phyloP scores from a whole-genome alignment of 805 yeast genomes.

The Suhomyces vadensis region DNA sequence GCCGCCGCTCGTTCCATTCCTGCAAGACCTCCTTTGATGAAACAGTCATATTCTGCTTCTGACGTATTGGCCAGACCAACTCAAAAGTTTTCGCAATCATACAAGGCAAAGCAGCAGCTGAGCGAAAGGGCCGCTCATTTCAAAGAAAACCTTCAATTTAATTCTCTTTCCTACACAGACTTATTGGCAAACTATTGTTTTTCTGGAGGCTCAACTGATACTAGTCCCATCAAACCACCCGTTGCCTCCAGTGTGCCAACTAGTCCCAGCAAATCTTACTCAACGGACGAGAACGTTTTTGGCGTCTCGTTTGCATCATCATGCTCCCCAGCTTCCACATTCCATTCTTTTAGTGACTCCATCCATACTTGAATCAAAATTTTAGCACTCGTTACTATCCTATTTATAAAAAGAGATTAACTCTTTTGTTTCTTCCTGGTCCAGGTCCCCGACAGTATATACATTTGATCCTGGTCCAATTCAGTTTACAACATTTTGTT shows the following conservation, averaged over 20 bases:
- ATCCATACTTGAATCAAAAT: slow-evolving; percentile 27
- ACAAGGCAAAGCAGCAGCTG: slow-evolving; percentile 16
- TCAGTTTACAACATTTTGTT: background rate
- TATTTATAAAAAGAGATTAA: background rate
- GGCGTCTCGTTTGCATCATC: slow-evolving; percentile 12
- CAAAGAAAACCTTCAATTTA: slow-evolving; percentile 18
- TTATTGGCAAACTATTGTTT: slow-evolving; percentile 39
- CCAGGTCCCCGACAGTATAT: background rate
- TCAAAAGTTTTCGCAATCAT: slow-evolving; percentile 32
- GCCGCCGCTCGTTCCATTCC: background rate
- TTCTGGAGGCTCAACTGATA: slow-evolving; percentile 23
- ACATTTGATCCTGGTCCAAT: background rate
- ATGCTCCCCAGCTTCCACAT: slow-evolving; percentile 32
- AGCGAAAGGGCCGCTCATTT: slow-evolving; percentile 1
- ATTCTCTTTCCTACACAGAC: slow-evolving; percentile 32
- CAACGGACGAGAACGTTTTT: slow-evolving; percentile 8
- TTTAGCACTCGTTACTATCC: background rate
- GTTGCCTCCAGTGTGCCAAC: slow-evolving; percentile 4
- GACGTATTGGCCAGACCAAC: slow-evolving; percentile 17
- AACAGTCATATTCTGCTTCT: slow-evolving; percentile 19
- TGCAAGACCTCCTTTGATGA: slow-evolving; percentile 20
- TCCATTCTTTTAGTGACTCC: slow-evolving; percentile 36
- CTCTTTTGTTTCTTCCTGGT: background rate
- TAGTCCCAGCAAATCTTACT: background rate
- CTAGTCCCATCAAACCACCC: background rate